Conservation (phyloP, 208 protist species). For the Leishmania major region DNA sequence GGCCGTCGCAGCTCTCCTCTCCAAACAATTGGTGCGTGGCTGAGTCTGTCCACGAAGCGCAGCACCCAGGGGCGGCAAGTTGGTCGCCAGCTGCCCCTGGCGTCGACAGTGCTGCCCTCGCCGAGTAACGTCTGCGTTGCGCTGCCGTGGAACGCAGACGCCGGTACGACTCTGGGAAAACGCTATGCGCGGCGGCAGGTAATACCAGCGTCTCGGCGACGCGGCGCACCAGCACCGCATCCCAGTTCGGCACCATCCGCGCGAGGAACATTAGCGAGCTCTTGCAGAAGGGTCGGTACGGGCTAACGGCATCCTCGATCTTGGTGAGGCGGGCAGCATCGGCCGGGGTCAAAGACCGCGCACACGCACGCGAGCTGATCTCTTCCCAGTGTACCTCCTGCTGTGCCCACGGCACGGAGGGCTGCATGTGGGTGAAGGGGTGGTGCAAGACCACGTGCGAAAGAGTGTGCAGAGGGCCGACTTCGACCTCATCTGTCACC, state of each 20-base stretch:
- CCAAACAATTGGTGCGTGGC: constrained; percentile 28
- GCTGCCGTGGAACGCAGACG: constrained; percentile 2
- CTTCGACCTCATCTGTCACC: constrained; percentile 46
- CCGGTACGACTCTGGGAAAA: constrained; percentile 45
- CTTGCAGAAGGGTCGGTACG: constrained; percentile 46
- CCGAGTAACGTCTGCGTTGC: neutral
- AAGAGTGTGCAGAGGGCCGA: constrained; percentile 49
- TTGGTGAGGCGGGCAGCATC: constrained; percentile 32
- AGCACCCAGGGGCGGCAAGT: neutral
- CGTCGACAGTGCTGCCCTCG: neutral
- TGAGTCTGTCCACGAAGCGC: constrained; percentile 34
- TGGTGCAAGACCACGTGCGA: constrained; percentile 55
- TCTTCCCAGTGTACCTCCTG: constrained; percentile 32
- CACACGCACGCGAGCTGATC: constrained; percentile 3
- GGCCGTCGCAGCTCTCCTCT: neutral
- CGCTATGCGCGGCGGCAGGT: constrained; percentile 54
- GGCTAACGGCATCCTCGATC: constrained; percentile 42
- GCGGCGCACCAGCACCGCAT: constrained; percentile 57
- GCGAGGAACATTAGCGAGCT: constrained; percentile 56
- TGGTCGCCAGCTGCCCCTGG: neutral
- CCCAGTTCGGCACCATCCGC: constrained; percentile 52
- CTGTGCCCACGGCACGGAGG: constrained; percentile 44
- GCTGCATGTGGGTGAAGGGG: constrained; percentile 55
- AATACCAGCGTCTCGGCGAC: constrained; percentile 62
- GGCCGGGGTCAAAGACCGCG: constrained; percentile 13